These are phyloP conservation scores for Globisporangium lucens DNA, from an alignment of 352 stramenopile genomes.

Conservation along the genomic window DNA sequence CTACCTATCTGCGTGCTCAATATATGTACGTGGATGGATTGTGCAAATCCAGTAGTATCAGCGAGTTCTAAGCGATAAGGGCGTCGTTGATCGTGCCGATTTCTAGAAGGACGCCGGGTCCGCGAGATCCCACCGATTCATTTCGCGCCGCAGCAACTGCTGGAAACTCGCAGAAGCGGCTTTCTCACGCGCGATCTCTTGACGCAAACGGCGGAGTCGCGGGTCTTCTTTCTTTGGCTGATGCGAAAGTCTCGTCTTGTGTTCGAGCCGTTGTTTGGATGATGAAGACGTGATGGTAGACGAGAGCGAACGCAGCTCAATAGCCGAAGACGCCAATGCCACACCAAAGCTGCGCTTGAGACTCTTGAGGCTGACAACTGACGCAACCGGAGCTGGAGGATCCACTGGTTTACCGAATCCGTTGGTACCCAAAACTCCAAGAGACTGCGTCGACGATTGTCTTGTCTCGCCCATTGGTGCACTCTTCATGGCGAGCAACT, in stretches of 20 bases:
- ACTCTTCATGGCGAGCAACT: slow-evolving; percentile 8
- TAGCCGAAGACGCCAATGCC: neutral
- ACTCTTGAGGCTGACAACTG: slow-evolving; percentile 26
- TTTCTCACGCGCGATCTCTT: slow-evolving; percentile 56
- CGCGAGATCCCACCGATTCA: slow-evolving; percentile 33
- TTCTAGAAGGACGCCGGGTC: neutral
- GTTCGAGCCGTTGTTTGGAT: neutral
- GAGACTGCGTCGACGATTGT: neutral
- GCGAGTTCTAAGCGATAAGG: too few relatives aligned
- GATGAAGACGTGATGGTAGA: neutral
- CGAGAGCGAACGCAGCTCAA: neutral
- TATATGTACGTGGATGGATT: too few relatives aligned
- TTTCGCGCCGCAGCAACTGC: slow-evolving; percentile 53
- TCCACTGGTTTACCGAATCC: neutral
- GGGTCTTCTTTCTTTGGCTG: slow-evolving; percentile 7
- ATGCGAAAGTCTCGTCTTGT: neutral
- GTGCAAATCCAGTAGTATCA: too few relatives aligned
- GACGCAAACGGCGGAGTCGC: slow-evolving; percentile 34
- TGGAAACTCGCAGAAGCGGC: slow-evolving; percentile 46
- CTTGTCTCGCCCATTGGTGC: neutral
- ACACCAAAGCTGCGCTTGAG: slow-evolving; percentile 39
- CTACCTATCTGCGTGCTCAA: too few relatives aligned
- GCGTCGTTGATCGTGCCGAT: too few relatives aligned
- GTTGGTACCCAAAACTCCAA: neutral
- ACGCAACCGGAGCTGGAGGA: neutral